phyloP scores from a whole-genome alignment of 2,329 filamentous ascomycete species.

The Trichoderma koningii region DNA sequence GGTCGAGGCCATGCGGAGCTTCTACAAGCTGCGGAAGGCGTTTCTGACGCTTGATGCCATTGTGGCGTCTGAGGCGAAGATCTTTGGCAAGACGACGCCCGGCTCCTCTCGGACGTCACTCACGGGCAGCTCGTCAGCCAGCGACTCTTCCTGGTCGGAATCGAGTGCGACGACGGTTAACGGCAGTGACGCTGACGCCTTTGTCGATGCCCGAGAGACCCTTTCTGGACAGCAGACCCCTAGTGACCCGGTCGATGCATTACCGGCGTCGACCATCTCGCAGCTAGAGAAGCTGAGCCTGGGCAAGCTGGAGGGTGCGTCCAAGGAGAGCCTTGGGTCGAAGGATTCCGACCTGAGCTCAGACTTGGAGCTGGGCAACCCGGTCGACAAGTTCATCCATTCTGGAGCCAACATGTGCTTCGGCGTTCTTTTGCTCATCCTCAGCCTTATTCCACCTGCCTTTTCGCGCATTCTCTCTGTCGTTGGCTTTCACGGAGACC shows the following conservation, averaged over 20 bases:
- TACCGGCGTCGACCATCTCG: slow-evolving; percentile 29
- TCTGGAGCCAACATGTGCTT: slow-evolving; percentile 89
- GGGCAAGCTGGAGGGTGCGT: slow-evolving; percentile 22
- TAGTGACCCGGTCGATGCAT: slow-evolving; percentile 30
- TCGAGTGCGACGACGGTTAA: not conserved
- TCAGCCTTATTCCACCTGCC: slow-evolving; percentile 90
- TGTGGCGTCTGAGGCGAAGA: slow-evolving; percentile 69
- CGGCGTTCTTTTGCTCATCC: slow-evolving; percentile 78
- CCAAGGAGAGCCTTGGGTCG: slow-evolving; percentile 33
- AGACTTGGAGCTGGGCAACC: slow-evolving; percentile 64
- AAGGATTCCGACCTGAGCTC: slow-evolving; percentile 56
- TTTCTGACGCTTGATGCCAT: slow-evolving; percentile 81
- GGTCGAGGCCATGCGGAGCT: slow-evolving; percentile 86
- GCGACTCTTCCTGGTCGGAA: slow-evolving; percentile 38
- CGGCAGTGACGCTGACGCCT: slow-evolving; percentile 37
- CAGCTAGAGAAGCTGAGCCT: slow-evolving; percentile 31
- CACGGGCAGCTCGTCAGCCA: slow-evolving; percentile 22
- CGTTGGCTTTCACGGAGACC: slow-evolving; percentile 88
- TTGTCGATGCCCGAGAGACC: slow-evolving; percentile 58
- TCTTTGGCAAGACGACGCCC: slow-evolving; percentile 31
- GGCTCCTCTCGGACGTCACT: slow-evolving; percentile 14
- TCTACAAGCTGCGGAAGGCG: slow-evolving; percentile 89
- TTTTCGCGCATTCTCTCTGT: slow-evolving; percentile 86
- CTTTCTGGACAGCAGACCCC: slow-evolving; percentile 49
- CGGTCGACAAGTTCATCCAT: slow-evolving; percentile 85